phyloP scores from a whole-genome alignment of 116 monocot genomes.

The Iris pallida region DNA sequence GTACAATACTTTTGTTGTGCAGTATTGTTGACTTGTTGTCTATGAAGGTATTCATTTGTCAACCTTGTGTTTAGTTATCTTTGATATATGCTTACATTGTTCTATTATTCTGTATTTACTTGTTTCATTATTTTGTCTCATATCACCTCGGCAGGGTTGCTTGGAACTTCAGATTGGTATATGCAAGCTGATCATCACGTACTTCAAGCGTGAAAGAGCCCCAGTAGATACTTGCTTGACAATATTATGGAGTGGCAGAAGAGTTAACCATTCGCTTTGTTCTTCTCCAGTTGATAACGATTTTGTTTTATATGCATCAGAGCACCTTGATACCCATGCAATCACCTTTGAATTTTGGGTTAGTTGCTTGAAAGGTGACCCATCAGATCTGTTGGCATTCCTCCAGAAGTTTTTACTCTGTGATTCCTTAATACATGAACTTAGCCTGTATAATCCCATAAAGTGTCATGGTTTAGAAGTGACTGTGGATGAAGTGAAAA shows the following conservation, averaged over 20 bases:
- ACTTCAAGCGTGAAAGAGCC: slow-evolving; percentile 31
- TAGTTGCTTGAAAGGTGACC: slow-evolving; percentile 23
- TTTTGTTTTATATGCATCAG: slow-evolving; percentile 19
- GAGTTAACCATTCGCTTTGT: slow-evolving; percentile 54
- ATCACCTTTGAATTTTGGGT: slow-evolving; percentile 39
- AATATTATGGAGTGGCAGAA: slow-evolving; percentile 41
- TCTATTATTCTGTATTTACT: neutral
- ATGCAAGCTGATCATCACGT: slow-evolving; percentile 31
- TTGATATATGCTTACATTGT: neutral
- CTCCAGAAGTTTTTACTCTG: slow-evolving; percentile 33
- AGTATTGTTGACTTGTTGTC: slow-evolving; percentile 46
- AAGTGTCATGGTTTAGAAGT: slow-evolving; percentile 6
- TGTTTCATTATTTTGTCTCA: slow-evolving; percentile 11
- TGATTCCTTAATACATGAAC: slow-evolving; percentile 26
- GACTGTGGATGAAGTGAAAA: slow-evolving; percentile 28
- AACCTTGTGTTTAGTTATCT: neutral
- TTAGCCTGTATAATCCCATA: slow-evolving; percentile 6
- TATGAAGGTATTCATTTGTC: slow-evolving; percentile 37
- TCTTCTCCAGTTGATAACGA: slow-evolving; percentile 32
- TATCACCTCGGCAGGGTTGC: slow-evolving; percentile 28
- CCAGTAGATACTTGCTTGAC: slow-evolving; percentile 31
- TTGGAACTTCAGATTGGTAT: slow-evolving; percentile 40
- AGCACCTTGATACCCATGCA: slow-evolving; percentile 15
- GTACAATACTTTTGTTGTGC: slow-evolving; percentile 34
- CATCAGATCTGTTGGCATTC: slow-evolving; percentile 27